Percentiles rank a stretch among this genome's conserved stretches.
These are phyloP conservation scores for Orbilia javanica DNA, from an alignment of 2,329 filamentous ascomycete species.

Conservation along the genomic window DNA sequence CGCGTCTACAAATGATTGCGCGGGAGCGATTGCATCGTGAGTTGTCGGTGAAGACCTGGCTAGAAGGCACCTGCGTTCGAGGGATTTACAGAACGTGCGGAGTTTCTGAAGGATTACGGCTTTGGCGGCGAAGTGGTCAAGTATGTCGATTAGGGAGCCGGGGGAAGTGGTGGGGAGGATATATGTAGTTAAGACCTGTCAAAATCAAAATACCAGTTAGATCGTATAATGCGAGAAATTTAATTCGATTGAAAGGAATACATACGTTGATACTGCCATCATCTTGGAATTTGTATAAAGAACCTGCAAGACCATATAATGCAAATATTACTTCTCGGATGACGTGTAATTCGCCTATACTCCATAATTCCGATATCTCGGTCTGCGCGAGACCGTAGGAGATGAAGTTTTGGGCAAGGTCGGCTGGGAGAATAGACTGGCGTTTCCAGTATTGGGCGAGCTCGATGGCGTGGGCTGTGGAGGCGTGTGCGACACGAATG, in stretches of 20 bases:
- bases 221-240: not conserved
- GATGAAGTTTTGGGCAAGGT: constrained; percentile 38
- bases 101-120: constrained; percentile 61
- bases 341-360: constrained; percentile 78
- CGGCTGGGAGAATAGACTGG: constrained; percentile 34
- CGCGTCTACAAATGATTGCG: constrained; percentile 60
- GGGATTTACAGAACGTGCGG: constrained; percentile 58
- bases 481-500: constrained; percentile 37
- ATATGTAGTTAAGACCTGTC: constrained; percentile 41
- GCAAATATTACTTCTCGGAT: constrained; percentile 86
- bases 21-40: constrained; percentile 44
- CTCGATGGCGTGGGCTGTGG: constrained; percentile 34
- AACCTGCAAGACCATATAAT: constrained; percentile 82
- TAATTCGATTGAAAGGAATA: not conserved
- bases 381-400: constrained; percentile 42
- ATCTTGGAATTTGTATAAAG: constrained; percentile 71
- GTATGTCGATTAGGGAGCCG: constrained; percentile 58
- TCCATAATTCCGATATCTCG: constrained; percentile 51
- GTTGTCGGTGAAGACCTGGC: constrained; percentile 20
- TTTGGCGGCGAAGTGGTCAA: constrained; percentile 60
- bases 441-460: constrained; percentile 48
- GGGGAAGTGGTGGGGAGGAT: constrained; percentile 42
- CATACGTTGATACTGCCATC: constrained; percentile 51
- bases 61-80: constrained; percentile 30
- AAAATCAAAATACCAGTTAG: not conserved